A percentile compares a stretch with the other conserved stretches of the same genome.
These are phyloP conservation scores for Hirsutella rhossiliensis DNA, from an alignment of 2,329 filamentous ascomycete species.

Conservation along the genomic window DNA sequence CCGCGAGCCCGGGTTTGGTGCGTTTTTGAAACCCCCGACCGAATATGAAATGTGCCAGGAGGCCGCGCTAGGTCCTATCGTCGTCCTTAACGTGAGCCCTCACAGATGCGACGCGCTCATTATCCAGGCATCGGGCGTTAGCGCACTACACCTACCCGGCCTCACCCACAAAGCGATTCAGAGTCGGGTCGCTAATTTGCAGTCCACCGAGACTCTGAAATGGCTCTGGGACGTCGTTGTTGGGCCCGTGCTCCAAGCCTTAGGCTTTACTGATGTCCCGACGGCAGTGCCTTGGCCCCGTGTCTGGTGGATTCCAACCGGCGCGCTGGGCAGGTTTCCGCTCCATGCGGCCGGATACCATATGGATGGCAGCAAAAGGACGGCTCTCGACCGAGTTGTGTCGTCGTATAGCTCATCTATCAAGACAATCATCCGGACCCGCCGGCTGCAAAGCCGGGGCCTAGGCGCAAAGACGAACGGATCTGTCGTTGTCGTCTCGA, in stretches of 20 bases:
- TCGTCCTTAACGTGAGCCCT: constrained; percentile 16
- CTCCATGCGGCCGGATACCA: constrained; percentile 22
- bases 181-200: background rate
- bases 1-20: constrained; percentile 8
- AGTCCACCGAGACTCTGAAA: constrained; percentile 6
- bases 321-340: constrained; percentile 15
- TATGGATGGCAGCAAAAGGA: constrained; percentile 4
- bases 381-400: constrained; percentile 19
- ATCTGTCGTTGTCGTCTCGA: constrained; percentile 17
- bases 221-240: constrained; percentile 19
- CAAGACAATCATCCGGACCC: constrained; percentile 14
- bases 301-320: constrained; percentile 23
- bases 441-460: background rate
- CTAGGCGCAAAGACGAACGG: background rate
- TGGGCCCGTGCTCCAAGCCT: constrained; percentile 12
- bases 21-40: constrained; percentile 11
- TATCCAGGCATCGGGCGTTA: constrained; percentile 8
- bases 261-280: constrained; percentile 10
- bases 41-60: constrained; percentile 9
- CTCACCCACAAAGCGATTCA: constrained; percentile 3
- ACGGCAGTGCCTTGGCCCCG: constrained; percentile 8
- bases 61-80: constrained; percentile 13
- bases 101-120: constrained; percentile 19
- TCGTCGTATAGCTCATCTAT: constrained; percentile 24
- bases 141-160: constrained; percentile 7